Conservation (phyloP, 257 asterid species). For the Euphrasia confusa region DNA sequence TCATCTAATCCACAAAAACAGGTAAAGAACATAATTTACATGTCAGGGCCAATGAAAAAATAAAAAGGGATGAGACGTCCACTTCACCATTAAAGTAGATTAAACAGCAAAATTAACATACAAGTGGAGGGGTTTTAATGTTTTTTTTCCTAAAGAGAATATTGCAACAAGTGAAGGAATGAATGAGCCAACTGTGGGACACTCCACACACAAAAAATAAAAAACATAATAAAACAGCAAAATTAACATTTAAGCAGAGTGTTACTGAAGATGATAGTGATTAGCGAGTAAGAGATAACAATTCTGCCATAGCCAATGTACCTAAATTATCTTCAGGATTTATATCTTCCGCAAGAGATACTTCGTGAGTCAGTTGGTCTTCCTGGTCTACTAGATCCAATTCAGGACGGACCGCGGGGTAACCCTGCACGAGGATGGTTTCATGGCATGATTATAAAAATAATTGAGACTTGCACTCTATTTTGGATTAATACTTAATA, state of each 20-base stretch:
- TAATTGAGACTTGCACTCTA: neutral
- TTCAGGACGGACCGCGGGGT: constrained; percentile 91
- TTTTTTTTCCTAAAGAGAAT: too few species aligned
- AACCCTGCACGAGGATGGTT: constrained; percentile 15
- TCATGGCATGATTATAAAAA: neutral
- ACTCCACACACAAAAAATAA: too few species aligned
- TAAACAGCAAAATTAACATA: neutral
- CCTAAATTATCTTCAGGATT: constrained; percentile 72
- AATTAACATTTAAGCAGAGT: neutral
- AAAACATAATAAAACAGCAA: too few species aligned
- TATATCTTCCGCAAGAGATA: constrained; percentile 67
- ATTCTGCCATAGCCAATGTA: constrained; percentile 23
- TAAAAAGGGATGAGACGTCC: too few species aligned
- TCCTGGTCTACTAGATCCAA: constrained; percentile 92
- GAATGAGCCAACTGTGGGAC: too few species aligned
- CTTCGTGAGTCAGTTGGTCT: constrained; percentile 88
- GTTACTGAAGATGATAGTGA: neutral
- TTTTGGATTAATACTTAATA: neutral
- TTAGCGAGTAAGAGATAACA: neutral
- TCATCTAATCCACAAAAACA: too few species aligned
- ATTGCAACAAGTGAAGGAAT: too few species aligned
- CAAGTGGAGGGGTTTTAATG: too few species aligned
- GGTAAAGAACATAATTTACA: too few species aligned
- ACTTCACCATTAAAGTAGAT: neutral
- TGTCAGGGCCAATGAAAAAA: too few species aligned